phyloP scores from a whole-genome alignment of 106 monocot species.

The Hemerocallis citrina region DNA sequence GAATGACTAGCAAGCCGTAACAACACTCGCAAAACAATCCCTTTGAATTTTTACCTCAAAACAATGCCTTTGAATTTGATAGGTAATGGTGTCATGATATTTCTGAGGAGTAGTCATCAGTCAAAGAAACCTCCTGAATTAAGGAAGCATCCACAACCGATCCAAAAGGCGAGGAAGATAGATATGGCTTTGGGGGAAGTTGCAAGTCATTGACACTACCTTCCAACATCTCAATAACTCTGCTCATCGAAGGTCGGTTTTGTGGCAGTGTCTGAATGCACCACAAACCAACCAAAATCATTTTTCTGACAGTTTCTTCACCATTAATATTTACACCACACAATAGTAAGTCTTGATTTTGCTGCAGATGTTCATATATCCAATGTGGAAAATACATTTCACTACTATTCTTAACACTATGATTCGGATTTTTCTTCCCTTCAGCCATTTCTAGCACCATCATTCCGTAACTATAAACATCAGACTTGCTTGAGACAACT shows the following conservation, averaged over 20 bases:
- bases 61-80: too few species aligned
- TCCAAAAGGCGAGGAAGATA: not conserved
- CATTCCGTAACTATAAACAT: slow-evolving; percentile 21
- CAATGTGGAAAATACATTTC: slow-evolving; percentile 4
- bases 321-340: not conserved
- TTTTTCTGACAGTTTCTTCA: slow-evolving; percentile 4
- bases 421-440: not conserved
- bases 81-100: too few species aligned
- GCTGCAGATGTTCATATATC: slow-evolving; percentile 3
- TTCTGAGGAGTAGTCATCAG: too few species aligned
- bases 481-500: not conserved
- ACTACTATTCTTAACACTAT: not conserved
- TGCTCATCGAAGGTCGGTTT: not conserved
- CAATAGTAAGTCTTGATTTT: not conserved
- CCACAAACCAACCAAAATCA: slow-evolving; percentile 4
- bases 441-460: slow-evolving; percentile 14
- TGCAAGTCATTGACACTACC: not conserved
- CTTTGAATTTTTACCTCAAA: too few species aligned
- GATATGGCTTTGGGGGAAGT: slow-evolving; percentile 8
- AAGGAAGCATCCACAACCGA: too few species aligned
- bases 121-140: too few species aligned
- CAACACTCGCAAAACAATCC: too few species aligned
- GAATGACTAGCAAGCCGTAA: too few species aligned
- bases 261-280: slow-evolving; percentile 7
- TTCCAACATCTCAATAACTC: slow-evolving; percentile 13